Base-by-base conservation (phyloP, 805 yeast species). In the Yarrowia sp. region DNA sequence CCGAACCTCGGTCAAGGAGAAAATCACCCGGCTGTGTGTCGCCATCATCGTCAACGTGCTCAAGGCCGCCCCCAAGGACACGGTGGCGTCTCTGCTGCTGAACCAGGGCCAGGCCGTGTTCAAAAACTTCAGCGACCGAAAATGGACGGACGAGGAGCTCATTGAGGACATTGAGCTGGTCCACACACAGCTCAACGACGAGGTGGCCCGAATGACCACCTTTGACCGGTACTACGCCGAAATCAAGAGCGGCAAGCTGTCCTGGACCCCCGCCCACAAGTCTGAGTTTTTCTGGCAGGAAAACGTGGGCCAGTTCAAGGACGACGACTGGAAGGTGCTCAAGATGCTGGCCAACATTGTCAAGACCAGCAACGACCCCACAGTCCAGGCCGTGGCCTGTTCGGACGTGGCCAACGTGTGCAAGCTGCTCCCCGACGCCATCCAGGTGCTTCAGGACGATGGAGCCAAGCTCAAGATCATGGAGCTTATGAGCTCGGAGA, bases 91-190 rank as follows among this genome's bases (percentile, higher is more conserved):
- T 52, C 76, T 90, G 42, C 81, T 91, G 70, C 84, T 90, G 70
- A 91, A 89, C 69, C 90, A 90, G 72, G 95, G 96, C 2, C 82
- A 91, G 69, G 84, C 87, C 66, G 83, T 86, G 9, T 80, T 91
- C 69, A 85, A 84, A 72, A 85, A 87, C 68, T 83, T 95, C 73
- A 85, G 87, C 71, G 94, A 90, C 70, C 83, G 98, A 74, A 95
- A 95, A 78, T 93, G 97, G 88, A 89, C 96, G 7, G 99, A 95
- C 77, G 95, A 91, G 70, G 99, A 95, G 77, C 84, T 95, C 73
- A 85, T 90, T 56, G 81, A 80, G 19, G 98, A 92, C 76, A 84
- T 95, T 72, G 81, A 80, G 24, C 76, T 79, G 39, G 81, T 95
- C 71, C 79, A 82, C 68, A 85, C 82, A 42, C 80, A 81, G n/a